Percentiles rank a stretch among this genome's conserved stretches.
Conservation (phyloP, 1,284 basidiomycete species). For the Stereum hirsutum region DNA sequence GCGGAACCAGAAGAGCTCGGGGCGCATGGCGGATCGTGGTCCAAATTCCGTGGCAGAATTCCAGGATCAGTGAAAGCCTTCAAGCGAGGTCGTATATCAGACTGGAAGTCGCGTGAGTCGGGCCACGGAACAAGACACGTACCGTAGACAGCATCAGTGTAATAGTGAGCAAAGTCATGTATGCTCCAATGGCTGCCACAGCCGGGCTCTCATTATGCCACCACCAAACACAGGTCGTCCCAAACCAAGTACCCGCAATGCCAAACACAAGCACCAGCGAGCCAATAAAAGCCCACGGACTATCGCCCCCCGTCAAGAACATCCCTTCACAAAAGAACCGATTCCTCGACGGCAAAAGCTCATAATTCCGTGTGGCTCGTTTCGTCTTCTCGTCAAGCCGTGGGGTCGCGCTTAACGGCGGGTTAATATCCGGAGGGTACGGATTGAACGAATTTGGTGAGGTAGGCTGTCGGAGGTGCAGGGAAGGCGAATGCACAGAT, state of each 20-base stretch:
- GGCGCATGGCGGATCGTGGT: slow-evolving; percentile 76
- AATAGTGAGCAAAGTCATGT: slow-evolving; percentile 69
- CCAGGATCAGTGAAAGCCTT: slow-evolving; percentile 83
- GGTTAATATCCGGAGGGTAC: slow-evolving; percentile 6
- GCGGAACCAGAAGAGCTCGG: slow-evolving; percentile 50
- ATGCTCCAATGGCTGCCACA: slow-evolving; percentile 68
- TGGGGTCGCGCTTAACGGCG: slow-evolving; percentile 35
- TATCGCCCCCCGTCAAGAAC: slow-evolving; percentile 79
- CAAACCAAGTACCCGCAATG: slow-evolving; percentile 74
- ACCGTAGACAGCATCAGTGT: slow-evolving; percentile 73
- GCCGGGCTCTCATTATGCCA: slow-evolving; percentile 72
- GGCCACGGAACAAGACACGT: slow-evolving; percentile 18
- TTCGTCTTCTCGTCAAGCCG: slow-evolving; percentile 29
- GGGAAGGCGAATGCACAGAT: slow-evolving; percentile 4
- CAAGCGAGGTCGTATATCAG: slow-evolving; percentile 10
- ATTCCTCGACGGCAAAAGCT: slow-evolving; percentile 61
- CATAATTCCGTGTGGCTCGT: slow-evolving; percentile 42
- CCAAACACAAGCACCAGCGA: slow-evolving; percentile 54
- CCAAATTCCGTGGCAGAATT: slow-evolving; percentile 79
- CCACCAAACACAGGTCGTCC: slow-evolving; percentile 80
- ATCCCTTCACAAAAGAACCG: slow-evolving; percentile 67
- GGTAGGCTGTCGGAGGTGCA: slow-evolving; percentile 7
- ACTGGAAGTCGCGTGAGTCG: neutral
- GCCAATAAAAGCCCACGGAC: slow-evolving; percentile 66
- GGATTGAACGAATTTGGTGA: slow-evolving; percentile 7